Evolutionary conservation across 2,329 filamentous ascomycete genomes (phyloP), one percentile per base, ranked within the genome.

Genomic region (Hymenoscyphus scutula): DNA sequence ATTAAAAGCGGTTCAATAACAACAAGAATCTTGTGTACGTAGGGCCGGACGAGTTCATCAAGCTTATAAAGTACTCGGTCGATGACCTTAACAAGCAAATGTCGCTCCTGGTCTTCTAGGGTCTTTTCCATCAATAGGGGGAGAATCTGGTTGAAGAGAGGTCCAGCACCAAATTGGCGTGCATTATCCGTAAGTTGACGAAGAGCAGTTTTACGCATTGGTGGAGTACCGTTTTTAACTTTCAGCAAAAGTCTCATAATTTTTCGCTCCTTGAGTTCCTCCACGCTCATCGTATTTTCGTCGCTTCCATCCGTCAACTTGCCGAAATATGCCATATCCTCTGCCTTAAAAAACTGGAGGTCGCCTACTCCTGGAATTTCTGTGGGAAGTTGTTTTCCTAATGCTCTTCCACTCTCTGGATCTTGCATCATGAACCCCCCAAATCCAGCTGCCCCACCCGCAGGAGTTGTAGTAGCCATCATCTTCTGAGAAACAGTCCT

Each of bases 1-100:
- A 99, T 99, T 68, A 99, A 89, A 57, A 99, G 82, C n/a, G 95
- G 95, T 77, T 99, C 96, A 71, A 99, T 99, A 74, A 99, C 95
- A 59, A 99, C 95, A 62, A 99, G 79, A 66, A 99, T 99, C 80
- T 98, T 98, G 81, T 99, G 96, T 17, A 97, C 94, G 68, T 94
- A 99, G 25, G 95, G 95, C 48, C 95, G 87, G 60, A 99, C 95
- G 68, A 98, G 84, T 72, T 99, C 95, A 74, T 98, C 95, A 27
- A 99, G 86, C 80, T 99, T 99, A 84, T 98, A 99, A 6, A 99
- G 85, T 64, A 99, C 93, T 77, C 95, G 90, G 75, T 99, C 96
- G 73, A 99, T 98, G 71, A 99, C 96, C 80, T 99, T 99, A 80
- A 99, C 96, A 30, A 99, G 85, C 77, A 99, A 81, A 83, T 99